A percentile compares a stretch with the other conserved stretches of the same genome.
Conservation (phyloP, 2,329 filamentous ascomycete genomes). For the Amauroascus niger region DNA sequence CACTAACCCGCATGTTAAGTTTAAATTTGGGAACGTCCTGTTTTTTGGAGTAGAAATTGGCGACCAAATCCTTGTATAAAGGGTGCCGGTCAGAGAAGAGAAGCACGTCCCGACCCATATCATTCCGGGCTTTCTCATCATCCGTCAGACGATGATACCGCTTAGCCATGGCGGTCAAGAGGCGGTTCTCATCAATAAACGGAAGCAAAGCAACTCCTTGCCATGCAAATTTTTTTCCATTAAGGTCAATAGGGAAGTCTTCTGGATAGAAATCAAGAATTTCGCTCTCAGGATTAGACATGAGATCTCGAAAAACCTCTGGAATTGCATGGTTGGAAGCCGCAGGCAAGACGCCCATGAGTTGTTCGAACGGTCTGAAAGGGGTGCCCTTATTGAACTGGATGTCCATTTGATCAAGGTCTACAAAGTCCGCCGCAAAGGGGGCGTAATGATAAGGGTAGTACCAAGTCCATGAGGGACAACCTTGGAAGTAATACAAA, state of each 20-base stretch:
- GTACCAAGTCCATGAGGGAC: slow-evolving; percentile 98
- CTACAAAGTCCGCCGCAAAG: slow-evolving; percentile 88
- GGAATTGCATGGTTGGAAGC: slow-evolving; percentile 88
- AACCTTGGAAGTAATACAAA: slow-evolving; percentile 95
- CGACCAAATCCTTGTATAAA: slow-evolving; percentile 74
- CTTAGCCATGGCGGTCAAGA: slow-evolving; percentile 70
- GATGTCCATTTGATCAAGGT: slow-evolving; percentile 68
- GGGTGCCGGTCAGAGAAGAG: slow-evolving; percentile 75
- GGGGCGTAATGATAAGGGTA: slow-evolving; percentile 98
- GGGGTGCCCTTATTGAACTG: slow-evolving; percentile 74
- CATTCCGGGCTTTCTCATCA: slow-evolving; percentile 70
- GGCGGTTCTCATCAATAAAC: slow-evolving; percentile 85
- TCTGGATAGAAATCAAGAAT: slow-evolving; percentile 98
- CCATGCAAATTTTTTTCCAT: slow-evolving; percentile 98
- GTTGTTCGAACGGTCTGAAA: slow-evolving; percentile 87
- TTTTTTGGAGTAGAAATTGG: slow-evolving; percentile 87
- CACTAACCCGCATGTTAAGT: slow-evolving; percentile 64
- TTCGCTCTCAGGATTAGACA: slow-evolving; percentile 76
- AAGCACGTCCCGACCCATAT: slow-evolving; percentile 67
- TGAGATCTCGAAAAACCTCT: slow-evolving; percentile 75
- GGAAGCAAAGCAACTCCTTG: slow-evolving; percentile 88
- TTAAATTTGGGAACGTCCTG: slow-evolving; percentile 57
- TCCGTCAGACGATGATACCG: slow-evolving; percentile 70
- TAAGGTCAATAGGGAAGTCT: slow-evolving; percentile 85
- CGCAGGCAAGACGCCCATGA: slow-evolving; percentile 95